phyloP scores from a whole-genome alignment of 2,329 filamentous ascomycete genomes.

The Aurifilum marmelostoma region DNA sequence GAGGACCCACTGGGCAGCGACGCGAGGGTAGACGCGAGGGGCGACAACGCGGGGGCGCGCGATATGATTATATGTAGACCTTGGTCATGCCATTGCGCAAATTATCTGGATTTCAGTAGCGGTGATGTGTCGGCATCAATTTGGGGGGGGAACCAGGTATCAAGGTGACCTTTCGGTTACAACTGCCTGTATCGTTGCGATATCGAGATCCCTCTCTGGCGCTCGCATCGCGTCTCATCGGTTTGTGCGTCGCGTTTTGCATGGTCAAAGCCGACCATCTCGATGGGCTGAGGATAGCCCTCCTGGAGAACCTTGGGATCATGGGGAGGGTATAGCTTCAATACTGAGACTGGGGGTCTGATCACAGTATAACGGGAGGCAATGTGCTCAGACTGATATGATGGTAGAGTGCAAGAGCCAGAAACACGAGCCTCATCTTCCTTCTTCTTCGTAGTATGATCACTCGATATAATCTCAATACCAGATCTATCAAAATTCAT shows the following conservation, averaged over 20 bases:
- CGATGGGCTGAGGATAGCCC: background rate
- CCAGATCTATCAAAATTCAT: no score
- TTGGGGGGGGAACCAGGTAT: no score
- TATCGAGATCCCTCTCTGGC: background rate
- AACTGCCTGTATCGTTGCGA: background rate
- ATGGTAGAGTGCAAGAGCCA: no score
- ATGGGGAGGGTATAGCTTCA: no score
- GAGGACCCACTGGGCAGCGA: constrained; percentile 1
- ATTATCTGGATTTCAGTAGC: background rate
- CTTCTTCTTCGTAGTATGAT: no score
- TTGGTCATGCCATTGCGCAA: constrained; percentile 1
- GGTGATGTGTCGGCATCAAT: background rate
- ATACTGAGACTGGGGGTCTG: no score
- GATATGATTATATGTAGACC: background rate
- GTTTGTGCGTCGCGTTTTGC: background rate
- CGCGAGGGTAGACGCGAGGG: constrained; percentile 12
- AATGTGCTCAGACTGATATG: no score
- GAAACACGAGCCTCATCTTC: no score
- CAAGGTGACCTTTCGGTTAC: background rate
- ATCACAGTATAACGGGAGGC: no score
- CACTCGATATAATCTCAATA: no score
- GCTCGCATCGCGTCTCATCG: background rate
- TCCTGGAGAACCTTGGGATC: background rate
- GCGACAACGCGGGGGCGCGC: background rate
- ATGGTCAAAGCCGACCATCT: background rate